Percentiles rank a stretch among this genome's conserved stretches.
These are phyloP conservation scores for Gaeumannomyces tritici DNA, from an alignment of 2,329 filamentous ascomycete species.

Conservation along the genomic window DNA sequence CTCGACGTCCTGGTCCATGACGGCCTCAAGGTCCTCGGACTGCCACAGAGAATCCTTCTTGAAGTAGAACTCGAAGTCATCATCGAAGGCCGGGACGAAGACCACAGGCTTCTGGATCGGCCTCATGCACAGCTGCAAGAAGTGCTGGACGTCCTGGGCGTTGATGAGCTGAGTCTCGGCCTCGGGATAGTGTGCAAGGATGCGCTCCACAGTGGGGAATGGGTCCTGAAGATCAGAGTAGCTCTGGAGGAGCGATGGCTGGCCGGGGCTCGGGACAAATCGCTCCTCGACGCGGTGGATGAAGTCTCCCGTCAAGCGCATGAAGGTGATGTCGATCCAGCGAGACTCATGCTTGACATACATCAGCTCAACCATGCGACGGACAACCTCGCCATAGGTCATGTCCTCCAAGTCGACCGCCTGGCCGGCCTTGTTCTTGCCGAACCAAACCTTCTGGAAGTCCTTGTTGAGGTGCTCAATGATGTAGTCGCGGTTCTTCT, in stretches of 20 bases:
- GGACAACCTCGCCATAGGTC: conserved; percentile 84
- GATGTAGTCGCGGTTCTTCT: conserved; percentile 82
- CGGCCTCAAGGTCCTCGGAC: conserved; percentile 92
- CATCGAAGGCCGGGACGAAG: conserved; percentile 90
- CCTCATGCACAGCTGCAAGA: conserved; percentile 84
- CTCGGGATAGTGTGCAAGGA: conserved; percentile 76
- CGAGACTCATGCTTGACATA: conserved; percentile 84
- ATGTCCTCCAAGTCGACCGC: conserved; percentile 88
- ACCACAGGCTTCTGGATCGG: conserved; percentile 93
- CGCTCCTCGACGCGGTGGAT: conserved; percentile 96
- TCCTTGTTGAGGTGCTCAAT: conserved; percentile 94
- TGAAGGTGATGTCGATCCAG: conserved; percentile 84
- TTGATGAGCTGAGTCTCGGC: conserved; percentile 89
- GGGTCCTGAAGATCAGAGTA: conserved; percentile 82
- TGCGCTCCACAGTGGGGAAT: conserved; percentile 65
- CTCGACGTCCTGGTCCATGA: conserved; percentile 91
- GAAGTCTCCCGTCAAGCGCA: conserved; percentile 82
- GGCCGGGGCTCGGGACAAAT: conserved; percentile 64
- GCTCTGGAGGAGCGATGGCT: conserved; percentile 77
- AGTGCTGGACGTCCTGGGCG: conserved; percentile 96
- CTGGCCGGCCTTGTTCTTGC: conserved; percentile 69
- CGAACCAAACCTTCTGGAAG: conserved; percentile 97
- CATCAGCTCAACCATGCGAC: conserved; percentile 80
- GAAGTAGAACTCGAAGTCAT: conserved; percentile 98
- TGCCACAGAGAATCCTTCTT: conserved; percentile 99